These are phyloP conservation scores for Lentinula boryana DNA, from an alignment of 768 basidiomycete species.

Conservation along the genomic window DNA sequence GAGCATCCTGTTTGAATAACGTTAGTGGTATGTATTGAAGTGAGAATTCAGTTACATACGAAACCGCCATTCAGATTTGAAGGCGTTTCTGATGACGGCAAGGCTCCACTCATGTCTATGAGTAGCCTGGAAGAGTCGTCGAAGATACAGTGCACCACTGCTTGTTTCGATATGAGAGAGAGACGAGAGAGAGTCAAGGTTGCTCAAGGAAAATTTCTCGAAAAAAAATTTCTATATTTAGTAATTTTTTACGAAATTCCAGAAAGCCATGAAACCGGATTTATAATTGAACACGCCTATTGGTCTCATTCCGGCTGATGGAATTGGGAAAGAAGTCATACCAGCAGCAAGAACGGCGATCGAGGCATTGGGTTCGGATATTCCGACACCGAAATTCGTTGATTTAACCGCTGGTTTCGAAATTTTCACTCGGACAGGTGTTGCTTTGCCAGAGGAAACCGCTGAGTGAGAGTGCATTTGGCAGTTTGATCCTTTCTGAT, in stretches of 20 bases:
- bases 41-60: too few relatives aligned
- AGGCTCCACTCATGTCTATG: too few relatives aligned
- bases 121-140: too few relatives aligned
- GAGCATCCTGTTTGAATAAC: too few relatives aligned
- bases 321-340: constrained; percentile 89
- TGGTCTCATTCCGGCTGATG: constrained; percentile 95
- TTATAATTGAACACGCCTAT: background rate
- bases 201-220: background rate
- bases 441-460: constrained; percentile 87
- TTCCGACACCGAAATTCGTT: constrained; percentile 86
- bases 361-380: constrained; percentile 81
- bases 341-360: constrained; percentile 91
- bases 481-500: constrained; percentile 11
- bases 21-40: too few relatives aligned
- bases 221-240: background rate
- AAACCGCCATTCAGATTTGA: too few relatives aligned
- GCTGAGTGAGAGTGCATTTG: constrained; percentile 42
- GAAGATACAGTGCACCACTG: too few relatives aligned
- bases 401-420: constrained; percentile 91
- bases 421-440: constrained; percentile 78
- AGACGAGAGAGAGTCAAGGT: background rate
- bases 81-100: too few relatives aligned
- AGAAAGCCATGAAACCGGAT: background rate
- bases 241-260: background rate
- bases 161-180: too few relatives aligned